Evolutionary conservation across 495 filamentous ascomycete genomes (phyloP).

Genomic region (Aspergillus campestris): DNA sequence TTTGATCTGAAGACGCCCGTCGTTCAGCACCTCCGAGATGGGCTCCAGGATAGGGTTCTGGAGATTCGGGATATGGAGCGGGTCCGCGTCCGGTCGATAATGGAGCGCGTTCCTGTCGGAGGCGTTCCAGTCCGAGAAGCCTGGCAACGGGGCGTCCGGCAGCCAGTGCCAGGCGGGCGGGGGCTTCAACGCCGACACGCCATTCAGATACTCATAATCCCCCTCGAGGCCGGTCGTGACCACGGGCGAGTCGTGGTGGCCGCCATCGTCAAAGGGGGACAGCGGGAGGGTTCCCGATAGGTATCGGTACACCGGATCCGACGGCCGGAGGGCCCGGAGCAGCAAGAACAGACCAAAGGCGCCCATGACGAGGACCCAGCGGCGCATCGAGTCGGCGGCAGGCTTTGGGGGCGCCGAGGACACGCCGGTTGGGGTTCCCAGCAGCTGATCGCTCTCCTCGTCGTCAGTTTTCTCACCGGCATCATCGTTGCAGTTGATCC

Average conservation of each 20-base stretch:
- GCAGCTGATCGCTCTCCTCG: conserved; percentile 6
- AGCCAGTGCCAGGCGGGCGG: conserved; percentile 17
- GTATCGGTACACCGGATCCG: conserved; percentile 11
- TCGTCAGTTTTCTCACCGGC: conserved; percentile 12
- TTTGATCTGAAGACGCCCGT: conserved; percentile 20
- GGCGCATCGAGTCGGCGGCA: conserved; percentile 4
- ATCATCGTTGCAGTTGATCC: conserved; percentile 11
- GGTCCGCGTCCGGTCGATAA: conserved; percentile 30
- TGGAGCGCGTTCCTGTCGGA: conserved; percentile 8
- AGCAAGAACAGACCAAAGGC: conserved; percentile 5
- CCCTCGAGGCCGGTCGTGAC: conserved; percentile 8
- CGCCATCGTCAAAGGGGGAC: conserved; percentile 11
- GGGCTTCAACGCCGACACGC: conserved; percentile 14
- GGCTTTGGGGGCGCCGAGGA: background rate
- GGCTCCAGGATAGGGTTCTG: conserved; percentile 23
- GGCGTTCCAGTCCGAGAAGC: conserved; percentile 22
- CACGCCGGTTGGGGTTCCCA: conserved; percentile 1
- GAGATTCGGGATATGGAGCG: conserved; percentile 33
- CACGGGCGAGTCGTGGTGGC: conserved; percentile 1
- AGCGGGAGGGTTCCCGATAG: conserved; percentile 17
- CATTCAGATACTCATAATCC: conserved; percentile 17
- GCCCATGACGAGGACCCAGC: conserved; percentile 10
- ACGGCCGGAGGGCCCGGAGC: conserved; percentile 14
- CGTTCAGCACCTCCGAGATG: conserved; percentile 19
- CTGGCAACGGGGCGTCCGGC: conserved; percentile 10